These are phyloP conservation scores for Metarhizium album DNA, from an alignment of 2,329 filamentous ascomycete species.

Conservation along the genomic window DNA sequence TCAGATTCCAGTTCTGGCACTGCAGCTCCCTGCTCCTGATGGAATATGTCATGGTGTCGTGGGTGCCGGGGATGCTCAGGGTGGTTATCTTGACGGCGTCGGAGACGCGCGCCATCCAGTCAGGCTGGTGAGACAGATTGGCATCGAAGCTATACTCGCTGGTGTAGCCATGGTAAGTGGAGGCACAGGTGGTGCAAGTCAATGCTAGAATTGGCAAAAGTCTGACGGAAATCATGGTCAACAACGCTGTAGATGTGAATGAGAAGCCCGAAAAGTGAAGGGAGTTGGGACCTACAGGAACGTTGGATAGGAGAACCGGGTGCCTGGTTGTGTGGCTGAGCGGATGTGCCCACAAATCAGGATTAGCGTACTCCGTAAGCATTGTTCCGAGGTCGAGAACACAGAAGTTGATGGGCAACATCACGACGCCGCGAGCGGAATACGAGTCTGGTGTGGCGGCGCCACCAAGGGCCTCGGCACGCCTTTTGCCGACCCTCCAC, in stretches of 20 bases:
- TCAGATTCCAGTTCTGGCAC: slow-evolving; percentile 36
- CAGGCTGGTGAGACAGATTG: slow-evolving; percentile 18
- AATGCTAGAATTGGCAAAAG: not conserved
- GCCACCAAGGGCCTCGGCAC: too few species aligned
- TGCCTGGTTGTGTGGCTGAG: too few species aligned
- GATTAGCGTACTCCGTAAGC: too few species aligned
- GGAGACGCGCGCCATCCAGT: slow-evolving; percentile 34
- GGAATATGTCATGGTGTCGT: slow-evolving; percentile 40
- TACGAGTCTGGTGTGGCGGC: too few species aligned
- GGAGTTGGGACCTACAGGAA: too few species aligned
- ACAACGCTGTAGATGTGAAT: not conserved
- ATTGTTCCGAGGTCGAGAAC: too few species aligned
- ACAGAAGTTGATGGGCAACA: too few species aligned
- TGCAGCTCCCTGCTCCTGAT: slow-evolving; percentile 25
- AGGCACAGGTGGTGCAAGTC: not conserved
- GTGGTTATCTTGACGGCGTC: slow-evolving; percentile 28
- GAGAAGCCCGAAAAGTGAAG: not conserved
- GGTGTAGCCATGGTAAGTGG: slow-evolving; percentile 16
- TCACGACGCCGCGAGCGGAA: too few species aligned
- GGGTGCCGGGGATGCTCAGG: slow-evolving; percentile 39
- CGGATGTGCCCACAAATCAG: too few species aligned
- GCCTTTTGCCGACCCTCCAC: too few species aligned
- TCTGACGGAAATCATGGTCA: not conserved
- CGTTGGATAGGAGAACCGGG: too few species aligned
- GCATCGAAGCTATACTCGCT: slow-evolving; percentile 31